Evolutionary conservation across 495 filamentous ascomycete genomes (phyloP).

Genomic region (Astrothelium subdiscretum): DNA sequence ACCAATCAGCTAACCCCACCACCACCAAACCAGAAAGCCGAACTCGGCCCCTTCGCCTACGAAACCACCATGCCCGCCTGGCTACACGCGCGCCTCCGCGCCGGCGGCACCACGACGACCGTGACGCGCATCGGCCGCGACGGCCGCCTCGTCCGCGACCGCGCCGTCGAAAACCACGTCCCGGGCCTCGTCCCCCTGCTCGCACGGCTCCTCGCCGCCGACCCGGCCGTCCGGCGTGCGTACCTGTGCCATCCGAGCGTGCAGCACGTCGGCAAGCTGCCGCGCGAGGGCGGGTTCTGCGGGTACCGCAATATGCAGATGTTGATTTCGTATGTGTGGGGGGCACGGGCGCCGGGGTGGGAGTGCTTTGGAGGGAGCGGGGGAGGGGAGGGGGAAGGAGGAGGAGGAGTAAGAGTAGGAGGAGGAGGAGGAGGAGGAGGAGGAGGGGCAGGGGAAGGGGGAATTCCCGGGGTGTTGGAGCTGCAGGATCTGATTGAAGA

Average conservation of each 20-base stretch:
- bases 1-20: neutral
- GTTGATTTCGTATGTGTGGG: constrained; percentile 67
- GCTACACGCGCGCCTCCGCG: constrained; percentile 58
- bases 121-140: constrained; percentile 43
- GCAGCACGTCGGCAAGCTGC: constrained; percentile 71
- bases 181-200: constrained; percentile 64
- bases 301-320: constrained; percentile 98
- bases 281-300: constrained; percentile 80
- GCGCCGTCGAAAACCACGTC: constrained; percentile 49
- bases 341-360: constrained; percentile 42
- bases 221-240: constrained; percentile 49
- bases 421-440: neutral
- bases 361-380: constrained; percentile 33
- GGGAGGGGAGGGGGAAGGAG: too few relatives aligned
- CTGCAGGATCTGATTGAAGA: constrained; percentile 83
- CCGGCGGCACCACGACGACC: constrained; percentile 45
- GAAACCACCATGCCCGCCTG: constrained; percentile 81
- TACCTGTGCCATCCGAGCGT: constrained; percentile 71
- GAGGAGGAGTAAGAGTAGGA: neutral
- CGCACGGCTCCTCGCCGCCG: constrained; percentile 57
- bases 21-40: constrained; percentile 33
- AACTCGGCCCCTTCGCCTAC: constrained; percentile 76
- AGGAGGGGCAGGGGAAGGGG: neutral
- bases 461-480: constrained; percentile 60
- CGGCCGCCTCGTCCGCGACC: constrained; percentile 35